Percentiles rank a stretch among this genome's conserved stretches.
phyloP scores from a whole-genome alignment of 31 red algal species.

The Porphyra umbilicalis region DNA sequence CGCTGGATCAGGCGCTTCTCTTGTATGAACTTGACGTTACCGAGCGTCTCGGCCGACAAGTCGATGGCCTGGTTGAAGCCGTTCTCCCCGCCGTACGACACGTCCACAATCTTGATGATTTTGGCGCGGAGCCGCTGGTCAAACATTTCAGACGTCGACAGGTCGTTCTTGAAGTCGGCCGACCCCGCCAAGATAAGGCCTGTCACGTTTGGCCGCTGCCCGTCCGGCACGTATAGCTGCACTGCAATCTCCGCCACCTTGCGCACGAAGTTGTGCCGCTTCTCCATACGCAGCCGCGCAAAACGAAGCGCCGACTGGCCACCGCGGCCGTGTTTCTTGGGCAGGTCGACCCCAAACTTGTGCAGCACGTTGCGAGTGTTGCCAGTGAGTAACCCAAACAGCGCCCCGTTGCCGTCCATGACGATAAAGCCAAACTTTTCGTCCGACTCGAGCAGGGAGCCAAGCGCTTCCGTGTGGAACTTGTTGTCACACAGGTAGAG shows the following conservation, averaged over 20 bases:
- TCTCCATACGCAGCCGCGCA: constrained; percentile 92
- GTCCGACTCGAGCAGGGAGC: constrained; percentile 80
- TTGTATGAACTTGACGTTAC: constrained; percentile 97
- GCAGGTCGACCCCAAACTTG: constrained; percentile 94
- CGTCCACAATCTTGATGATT: constrained; percentile 93
- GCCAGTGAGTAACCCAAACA: constrained; percentile 88
- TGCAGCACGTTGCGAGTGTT: constrained; percentile 88
- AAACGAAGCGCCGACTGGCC: constrained; percentile 99
- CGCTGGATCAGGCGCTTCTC: constrained; percentile 94
- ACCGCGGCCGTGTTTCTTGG: constrained; percentile 99
- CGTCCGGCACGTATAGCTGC: constrained; percentile 91
- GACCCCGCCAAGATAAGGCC: constrained; percentile 94
- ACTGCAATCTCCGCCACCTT: constrained; percentile 93
- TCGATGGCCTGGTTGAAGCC: constrained; percentile 99
- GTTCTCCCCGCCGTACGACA: constrained; percentile 95
- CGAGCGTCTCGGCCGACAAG: constrained; percentile 84
- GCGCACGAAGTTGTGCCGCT: constrained; percentile 97
- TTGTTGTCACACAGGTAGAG: constrained; percentile 98
- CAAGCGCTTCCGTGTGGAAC: constrained; percentile 93
- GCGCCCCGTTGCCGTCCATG: constrained; percentile 96
- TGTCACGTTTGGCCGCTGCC: constrained; percentile 93
- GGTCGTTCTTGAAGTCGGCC: constrained; percentile 98
- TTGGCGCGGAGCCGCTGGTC: constrained; percentile 93
- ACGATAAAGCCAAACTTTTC: constrained; percentile 99
- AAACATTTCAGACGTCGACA: constrained; percentile 88